Conservation (phyloP, 306 rosid species). For the Glycine soja region DNA sequence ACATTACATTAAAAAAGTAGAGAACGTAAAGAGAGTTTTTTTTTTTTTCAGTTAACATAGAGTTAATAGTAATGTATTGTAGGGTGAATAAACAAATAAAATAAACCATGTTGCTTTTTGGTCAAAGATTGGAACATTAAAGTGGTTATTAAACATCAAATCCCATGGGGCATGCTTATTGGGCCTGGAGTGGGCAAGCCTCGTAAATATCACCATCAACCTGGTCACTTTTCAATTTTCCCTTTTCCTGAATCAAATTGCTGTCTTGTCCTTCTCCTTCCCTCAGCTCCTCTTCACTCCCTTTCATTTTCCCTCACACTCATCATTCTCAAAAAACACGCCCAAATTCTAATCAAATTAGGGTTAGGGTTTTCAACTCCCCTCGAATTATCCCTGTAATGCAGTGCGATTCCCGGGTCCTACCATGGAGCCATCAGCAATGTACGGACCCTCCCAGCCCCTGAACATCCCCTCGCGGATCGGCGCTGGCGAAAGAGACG, state of each 20-base stretch:
- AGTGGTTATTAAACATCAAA: neutral
- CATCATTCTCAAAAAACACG: too few relatives aligned
- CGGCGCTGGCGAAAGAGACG: slow-evolving; percentile 54
- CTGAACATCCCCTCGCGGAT: slow-evolving; percentile 51
- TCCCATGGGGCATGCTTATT: neutral
- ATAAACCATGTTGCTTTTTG: neutral
- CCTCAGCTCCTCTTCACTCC: slow-evolving; percentile 24
- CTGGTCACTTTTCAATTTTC: slow-evolving; percentile 4
- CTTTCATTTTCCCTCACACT: neutral
- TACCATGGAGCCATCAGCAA: slow-evolving; percentile 54
- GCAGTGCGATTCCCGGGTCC: slow-evolving; percentile 48
- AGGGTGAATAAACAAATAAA: too few relatives aligned
- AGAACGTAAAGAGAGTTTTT: too few relatives aligned
- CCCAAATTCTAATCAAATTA: neutral
- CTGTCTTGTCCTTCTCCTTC: slow-evolving; percentile 30
- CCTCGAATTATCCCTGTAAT: slow-evolving; percentile 43
- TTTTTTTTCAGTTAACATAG: too few relatives aligned
- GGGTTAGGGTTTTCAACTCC: slow-evolving; percentile 48
- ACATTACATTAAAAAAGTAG: too few relatives aligned
- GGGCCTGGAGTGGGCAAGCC: slow-evolving; percentile 38
- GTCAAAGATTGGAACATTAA: neutral
- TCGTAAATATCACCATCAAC: slow-evolving; percentile 40
- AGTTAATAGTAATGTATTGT: too few relatives aligned
- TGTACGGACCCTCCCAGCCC: slow-evolving; percentile 70
- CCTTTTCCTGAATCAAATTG: neutral